Evolutionary conservation across 2,329 filamentous ascomycete species (phyloP).

Genomic region (Diaporthe australafricana): DNA sequence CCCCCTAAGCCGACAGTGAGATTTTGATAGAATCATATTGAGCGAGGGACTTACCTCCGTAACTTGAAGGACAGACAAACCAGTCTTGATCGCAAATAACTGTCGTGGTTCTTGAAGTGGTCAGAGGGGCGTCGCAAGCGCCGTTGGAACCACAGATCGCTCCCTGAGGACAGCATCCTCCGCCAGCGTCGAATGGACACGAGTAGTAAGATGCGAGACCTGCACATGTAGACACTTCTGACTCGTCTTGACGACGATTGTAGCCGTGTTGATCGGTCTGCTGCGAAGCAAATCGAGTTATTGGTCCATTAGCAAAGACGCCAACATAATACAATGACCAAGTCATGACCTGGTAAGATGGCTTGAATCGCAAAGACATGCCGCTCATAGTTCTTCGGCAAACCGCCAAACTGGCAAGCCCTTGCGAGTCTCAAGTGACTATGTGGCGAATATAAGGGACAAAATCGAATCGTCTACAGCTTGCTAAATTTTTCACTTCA

Average conservation of each 20-base stretch:
- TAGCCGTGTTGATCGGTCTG: not conserved
- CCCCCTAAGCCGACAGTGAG: not conserved
- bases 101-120: not conserved
- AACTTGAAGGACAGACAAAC: not conserved
- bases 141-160: not conserved
- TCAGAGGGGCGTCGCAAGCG: not conserved
- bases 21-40: too few relatives aligned
- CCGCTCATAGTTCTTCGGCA: not conserved
- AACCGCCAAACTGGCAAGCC: too few relatives aligned
- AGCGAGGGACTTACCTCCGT: not conserved
- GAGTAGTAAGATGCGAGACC: not conserved
- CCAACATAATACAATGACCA: not conserved
- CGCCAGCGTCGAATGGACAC: not conserved
- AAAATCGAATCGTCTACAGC: not conserved
- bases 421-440: not conserved
- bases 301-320: not conserved
- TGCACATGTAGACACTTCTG: not conserved
- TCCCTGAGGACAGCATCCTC: slow-evolving; percentile 6
- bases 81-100: not conserved
- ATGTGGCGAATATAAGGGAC: not conserved
- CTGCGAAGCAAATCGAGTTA: not conserved
- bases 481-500: not conserved
- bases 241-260: not conserved
- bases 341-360: not conserved
- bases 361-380: not conserved